A percentile compares a stretch with the other conserved stretches of the same genome.
phyloP scores from a whole-genome alignment of 495 filamentous ascomycete species.

The Trichoderma asperelloides region DNA sequence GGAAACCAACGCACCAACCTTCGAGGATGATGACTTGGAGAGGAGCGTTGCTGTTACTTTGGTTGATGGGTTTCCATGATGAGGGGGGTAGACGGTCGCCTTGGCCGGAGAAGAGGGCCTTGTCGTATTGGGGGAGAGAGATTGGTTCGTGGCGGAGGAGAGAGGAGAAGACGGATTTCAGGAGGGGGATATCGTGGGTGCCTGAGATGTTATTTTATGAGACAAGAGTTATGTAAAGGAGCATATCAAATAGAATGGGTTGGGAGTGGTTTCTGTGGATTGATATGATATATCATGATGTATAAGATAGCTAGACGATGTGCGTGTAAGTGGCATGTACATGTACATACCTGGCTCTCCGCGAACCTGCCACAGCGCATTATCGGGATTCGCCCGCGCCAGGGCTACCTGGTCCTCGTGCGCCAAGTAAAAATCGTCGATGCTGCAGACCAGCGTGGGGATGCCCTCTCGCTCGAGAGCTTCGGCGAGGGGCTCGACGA shows the following conservation, averaged over 20 bases:
- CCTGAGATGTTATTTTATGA: no score
- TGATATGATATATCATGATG: not conserved
- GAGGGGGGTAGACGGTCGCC: slow-evolving; percentile 62
- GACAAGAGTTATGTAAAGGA: no score
- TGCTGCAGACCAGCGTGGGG: slow-evolving; percentile 67
- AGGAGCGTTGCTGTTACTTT: slow-evolving; percentile 20
- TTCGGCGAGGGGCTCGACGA: slow-evolving; percentile 60
- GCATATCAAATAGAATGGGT: not conserved
- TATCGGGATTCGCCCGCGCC: slow-evolving; percentile 53
- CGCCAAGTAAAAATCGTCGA: slow-evolving; percentile 85
- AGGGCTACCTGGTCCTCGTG: slow-evolving; percentile 63
- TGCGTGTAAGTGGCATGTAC: not conserved
- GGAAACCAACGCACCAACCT: slow-evolving; percentile 90
- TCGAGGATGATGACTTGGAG: slow-evolving; percentile 73
- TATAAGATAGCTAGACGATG: no score
- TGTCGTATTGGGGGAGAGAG: slow-evolving; percentile 75
- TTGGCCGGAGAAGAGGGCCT: slow-evolving; percentile 63
- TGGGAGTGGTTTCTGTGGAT: not conserved
- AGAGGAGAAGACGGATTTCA: slow-evolving; percentile 49
- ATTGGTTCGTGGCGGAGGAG: slow-evolving; percentile 44
- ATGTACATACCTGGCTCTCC: slow-evolving; percentile 56
- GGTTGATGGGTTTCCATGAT: slow-evolving; percentile 57
- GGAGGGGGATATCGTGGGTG: slow-evolving; percentile 75
- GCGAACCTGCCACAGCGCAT: slow-evolving; percentile 70
- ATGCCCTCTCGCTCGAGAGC: slow-evolving; percentile 62